Evolutionary conservation across 352 stramenopile species (phyloP).

Genomic region (Nothophytophthora sp.): DNA sequence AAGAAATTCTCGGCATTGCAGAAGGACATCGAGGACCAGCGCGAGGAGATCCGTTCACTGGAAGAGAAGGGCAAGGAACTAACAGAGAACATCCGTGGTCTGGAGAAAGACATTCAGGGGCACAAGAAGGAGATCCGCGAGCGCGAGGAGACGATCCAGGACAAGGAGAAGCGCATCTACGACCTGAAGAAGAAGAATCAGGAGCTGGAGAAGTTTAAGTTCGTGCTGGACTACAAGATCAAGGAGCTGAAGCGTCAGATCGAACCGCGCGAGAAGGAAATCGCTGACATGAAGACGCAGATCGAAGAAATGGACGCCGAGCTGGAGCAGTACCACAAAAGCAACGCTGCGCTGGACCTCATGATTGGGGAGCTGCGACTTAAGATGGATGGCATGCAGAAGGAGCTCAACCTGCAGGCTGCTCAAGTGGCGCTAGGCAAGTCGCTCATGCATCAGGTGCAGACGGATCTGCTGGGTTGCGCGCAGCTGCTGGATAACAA

Average conservation of each 20-base stretch:
- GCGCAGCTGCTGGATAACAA: conserved; percentile 76
- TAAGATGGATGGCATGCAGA: conserved; percentile 94
- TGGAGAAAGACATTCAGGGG: conserved; percentile 93
- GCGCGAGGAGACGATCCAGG: conserved; percentile 94
- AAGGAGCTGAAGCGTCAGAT: conserved; percentile 97
- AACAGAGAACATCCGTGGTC: conserved; percentile 88
- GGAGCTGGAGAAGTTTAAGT: conserved; percentile 98
- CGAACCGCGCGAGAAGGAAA: conserved; percentile 94
- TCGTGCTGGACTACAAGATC: conserved; percentile 97
- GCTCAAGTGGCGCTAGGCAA: conserved; percentile 65
- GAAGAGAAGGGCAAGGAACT: conserved; percentile 94
- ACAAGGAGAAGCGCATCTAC: conserved; percentile 97
- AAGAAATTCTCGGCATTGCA: conserved; percentile 95
- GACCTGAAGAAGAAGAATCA: conserved; percentile 98
- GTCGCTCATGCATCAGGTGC: conserved; percentile 73
- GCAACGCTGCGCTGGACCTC: conserved; percentile 92
- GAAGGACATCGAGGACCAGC: conserved; percentile 95
- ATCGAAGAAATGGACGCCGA: conserved; percentile 97
- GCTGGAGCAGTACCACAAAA: conserved; percentile 96
- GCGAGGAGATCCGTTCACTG: conserved; percentile 91
- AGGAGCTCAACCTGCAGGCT: conserved; percentile 75
- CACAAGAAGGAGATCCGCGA: conserved; percentile 94
- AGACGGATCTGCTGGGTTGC: conserved; percentile 73
- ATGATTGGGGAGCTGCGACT: conserved; percentile 94
- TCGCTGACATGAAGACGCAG: conserved; percentile 93